Evolutionary conservation across 2,329 filamentous ascomycete species (phyloP), one percentile per base, ranked within the genome.

Genomic region (Thielaviopsis ethacetica): DNA sequence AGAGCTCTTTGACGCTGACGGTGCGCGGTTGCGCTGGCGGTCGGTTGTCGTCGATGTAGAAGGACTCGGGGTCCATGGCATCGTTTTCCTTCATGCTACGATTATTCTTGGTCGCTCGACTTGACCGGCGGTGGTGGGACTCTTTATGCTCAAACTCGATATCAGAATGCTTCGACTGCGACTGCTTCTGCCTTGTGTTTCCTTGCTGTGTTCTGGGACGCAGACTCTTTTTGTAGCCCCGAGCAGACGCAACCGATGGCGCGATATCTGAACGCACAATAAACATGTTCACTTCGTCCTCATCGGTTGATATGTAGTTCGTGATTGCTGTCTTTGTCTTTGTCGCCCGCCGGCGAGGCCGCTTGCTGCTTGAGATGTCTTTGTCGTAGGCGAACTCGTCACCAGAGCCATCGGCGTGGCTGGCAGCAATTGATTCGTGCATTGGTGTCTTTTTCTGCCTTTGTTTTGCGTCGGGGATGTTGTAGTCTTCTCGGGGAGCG

Each of bases 1-100:
- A 97, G 5, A 80, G 69, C 68, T 97, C 93, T 63, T 82, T 84
- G 24, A 90, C 79, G 15, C 83, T 82, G 13, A 80, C 71, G 50
- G 81, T 83, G 82, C 1, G 80, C 74, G 13, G 47, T 12, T 73
- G 72, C 17, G 66, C 70, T 0, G 68, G 65, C 0, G 71, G 64
- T 57, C 70, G 75, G 26, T 76, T 73, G 1, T 80, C 78, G 0
- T 75, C 71, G 1, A 71, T 65, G 62, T 76, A 79, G 57, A 78
- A 73, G 1, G 71, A 72, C 17, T 86, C 80, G 10, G 85, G 80
- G 49, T 86, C 79, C 60, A 81, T 71, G 2, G 79, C 71, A 1
- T 76, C 73, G 1, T 71, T 70, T 62, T 85, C 83, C 3, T 66
- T 67, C 72, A 81, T 78, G 22, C 50, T 59, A 21, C 54, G 57